Evolutionary conservation across 495 filamentous ascomycete species (phyloP).

Genomic region (Penicillium psychrofluorescens): DNA sequence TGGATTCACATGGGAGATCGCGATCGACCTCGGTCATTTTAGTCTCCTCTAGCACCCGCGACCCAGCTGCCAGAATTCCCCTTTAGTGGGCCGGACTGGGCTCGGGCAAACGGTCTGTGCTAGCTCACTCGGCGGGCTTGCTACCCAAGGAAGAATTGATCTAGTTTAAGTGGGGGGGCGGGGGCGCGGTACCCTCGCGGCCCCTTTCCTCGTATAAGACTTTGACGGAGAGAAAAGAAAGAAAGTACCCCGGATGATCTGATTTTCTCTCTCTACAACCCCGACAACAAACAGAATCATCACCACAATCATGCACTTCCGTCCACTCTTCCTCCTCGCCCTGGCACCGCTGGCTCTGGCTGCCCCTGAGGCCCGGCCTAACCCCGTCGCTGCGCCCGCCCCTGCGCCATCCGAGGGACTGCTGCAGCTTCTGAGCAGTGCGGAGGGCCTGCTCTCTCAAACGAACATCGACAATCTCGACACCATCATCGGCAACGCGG

Average conservation of each 20-base stretch:
- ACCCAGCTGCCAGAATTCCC: no score
- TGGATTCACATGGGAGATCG: no score
- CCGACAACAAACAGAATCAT: background rate
- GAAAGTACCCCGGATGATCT: background rate
- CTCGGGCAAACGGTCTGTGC: no score
- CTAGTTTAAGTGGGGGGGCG: slow-evolving; percentile 4
- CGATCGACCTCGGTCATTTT: no score
- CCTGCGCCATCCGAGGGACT: slow-evolving; percentile 11
- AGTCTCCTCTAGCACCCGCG: no score
- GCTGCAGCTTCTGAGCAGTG: slow-evolving; percentile 16
- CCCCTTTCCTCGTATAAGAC: slow-evolving; percentile 1
- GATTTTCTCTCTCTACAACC: background rate
- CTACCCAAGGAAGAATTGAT: no score
- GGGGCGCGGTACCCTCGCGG: no score
- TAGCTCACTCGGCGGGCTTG: background rate
- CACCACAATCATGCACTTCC: slow-evolving; percentile 19
- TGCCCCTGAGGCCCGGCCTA: slow-evolving; percentile 24
- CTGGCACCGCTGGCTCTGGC: slow-evolving; percentile 26
- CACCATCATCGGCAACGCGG: slow-evolving; percentile 26
- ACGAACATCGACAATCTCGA: slow-evolving; percentile 38
- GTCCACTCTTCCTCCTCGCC: slow-evolving; percentile 20
- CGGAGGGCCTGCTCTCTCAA: slow-evolving; percentile 25
- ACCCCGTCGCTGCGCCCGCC: slow-evolving; percentile 19
- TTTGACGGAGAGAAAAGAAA: background rate
- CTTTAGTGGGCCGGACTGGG: no score